Evolutionary conservation across 2,329 filamentous ascomycete genomes (phyloP), one percentile per base, ranked within the genome.

Genomic region (Geoglossum cookeanum): DNA sequence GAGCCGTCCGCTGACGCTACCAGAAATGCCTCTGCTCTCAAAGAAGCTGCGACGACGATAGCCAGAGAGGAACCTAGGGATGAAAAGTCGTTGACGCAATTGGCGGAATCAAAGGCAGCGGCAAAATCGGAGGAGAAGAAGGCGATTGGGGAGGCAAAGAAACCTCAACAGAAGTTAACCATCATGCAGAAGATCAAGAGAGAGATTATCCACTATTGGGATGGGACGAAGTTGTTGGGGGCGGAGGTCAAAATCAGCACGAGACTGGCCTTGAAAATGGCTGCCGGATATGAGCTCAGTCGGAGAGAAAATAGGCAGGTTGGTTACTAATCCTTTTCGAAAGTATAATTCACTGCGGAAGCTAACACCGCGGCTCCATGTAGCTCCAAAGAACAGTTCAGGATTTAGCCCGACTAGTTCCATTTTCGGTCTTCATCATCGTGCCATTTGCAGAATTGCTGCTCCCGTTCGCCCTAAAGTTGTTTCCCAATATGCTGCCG

Each of bases 401-500:
- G 70, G 92, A 98, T 73, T 77, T 98, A 52, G 89, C 81, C 37
- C 90, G 92, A 15, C 74, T 98, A 59, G 86, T 98, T 13, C 92
- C 92, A 15, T 98, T 98, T 71, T 94, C 90, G 6, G 85, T 96
- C 63, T 98, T 98, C 71, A 79, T 98, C 65, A 91, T 98, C 63
- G 89, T 98, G 44, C 92, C 92, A 1, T 94, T 98, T 63, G 92
- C 90, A 59, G 92, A 98, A 73, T 76, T 96, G 39, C 78, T 98
- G 49, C 80, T 97, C 27, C 92, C 92, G 1, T 77, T 98, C 52
- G 92, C 91, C 6, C 78, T 98, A 55, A 94, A 87, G 72, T 74
- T 98, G 51, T 98, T 98, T 80, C 92, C 92, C 69, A 97, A 97
- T 71, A 78, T 98, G 71, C 82, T 98, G 56, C 92, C 92, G 54